Base-by-base conservation (phyloP, 2,329 filamentous ascomycete species). In the Sporothrix phasma region DNA sequence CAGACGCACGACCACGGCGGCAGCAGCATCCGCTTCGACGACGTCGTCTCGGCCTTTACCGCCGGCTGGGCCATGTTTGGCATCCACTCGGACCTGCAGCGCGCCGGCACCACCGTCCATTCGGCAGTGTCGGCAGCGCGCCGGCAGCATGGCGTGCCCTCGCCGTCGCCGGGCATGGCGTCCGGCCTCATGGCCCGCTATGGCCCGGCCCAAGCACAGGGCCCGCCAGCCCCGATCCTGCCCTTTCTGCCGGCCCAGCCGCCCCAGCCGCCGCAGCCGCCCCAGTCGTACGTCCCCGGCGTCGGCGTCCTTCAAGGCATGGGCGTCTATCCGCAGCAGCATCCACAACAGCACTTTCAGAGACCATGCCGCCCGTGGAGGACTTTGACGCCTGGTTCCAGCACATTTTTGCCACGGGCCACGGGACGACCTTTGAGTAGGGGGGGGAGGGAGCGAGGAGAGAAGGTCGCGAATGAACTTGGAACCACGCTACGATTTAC, bases 361-460 rank as follows among this genome's bases (percentile, higher is more conserved):
- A 59, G 19, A 31, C 24, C 39, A 53, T 47, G 43, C 58, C 63
- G 2, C 61, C 62, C 3, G 63, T 67, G 6, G 67, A 68, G n/a
- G 67, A 69, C 43, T 69, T 69, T 63, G 66, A 69, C 19, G 66
- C 65, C 5, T 69, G 67, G 67, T 69, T 68, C 56, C 66, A 69
- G 53, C 62, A 66, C 41, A 66, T 68, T 6, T 68, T 69, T 43
- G 46, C 66, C 11, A 62, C 63, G 1, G 60, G 63, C 5, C 19
- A 47, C 13, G 63, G 29, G 8, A 19, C 66, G 7, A 37, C 61
- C 0, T 66, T 67, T 49, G 63, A 51, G 24, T 62, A 51, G 60
- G 17, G 11, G 17, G 24, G 13, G 17, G 17, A 6, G 8, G 7
- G n/a, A 58, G 31, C 13, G 46, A 56, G n/a, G 24, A 39, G 22